Evolutionary conservation across 805 yeast species (phyloP).

Genomic region (Yarrowia hollandica): DNA sequence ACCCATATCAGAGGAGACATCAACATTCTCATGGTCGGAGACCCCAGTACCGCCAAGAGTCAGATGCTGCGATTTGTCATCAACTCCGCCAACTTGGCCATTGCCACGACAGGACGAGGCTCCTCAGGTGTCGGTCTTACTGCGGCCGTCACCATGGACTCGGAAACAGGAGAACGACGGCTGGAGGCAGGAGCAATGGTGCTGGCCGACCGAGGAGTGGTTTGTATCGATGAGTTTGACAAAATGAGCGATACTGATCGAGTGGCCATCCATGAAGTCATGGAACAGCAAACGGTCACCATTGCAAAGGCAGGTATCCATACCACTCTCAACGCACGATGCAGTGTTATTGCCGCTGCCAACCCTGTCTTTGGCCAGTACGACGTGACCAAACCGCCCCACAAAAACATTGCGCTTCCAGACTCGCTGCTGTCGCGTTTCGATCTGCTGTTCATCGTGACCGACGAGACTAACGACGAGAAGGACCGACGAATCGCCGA

Average conservation of each 20-base stretch:
- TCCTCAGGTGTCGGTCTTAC: conserved; percentile 98
- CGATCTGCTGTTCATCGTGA: conserved; percentile 90
- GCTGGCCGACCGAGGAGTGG: conserved; percentile 94
- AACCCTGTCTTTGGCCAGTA: conserved; percentile 97
- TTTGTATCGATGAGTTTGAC: conserved; percentile 98
- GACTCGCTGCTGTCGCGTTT: conserved; percentile 96
- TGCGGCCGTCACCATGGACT: conserved; percentile 98
- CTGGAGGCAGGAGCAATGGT: conserved; percentile 98
- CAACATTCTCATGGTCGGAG: conserved; percentile 95
- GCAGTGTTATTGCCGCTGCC: conserved; percentile 97
- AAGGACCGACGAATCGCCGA: conserved; percentile 87
- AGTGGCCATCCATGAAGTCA: conserved; percentile 97
- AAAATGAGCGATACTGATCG: conserved; percentile 97
- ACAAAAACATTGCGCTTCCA: conserved; percentile 92
- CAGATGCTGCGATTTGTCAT: conserved; percentile 92
- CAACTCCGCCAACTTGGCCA: conserved; percentile 92
- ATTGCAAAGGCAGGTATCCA: conserved; percentile 97
- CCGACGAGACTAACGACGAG: conserved; percentile 86
- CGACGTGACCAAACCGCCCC: conserved; percentile 94
- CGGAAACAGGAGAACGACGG: conserved; percentile 98
- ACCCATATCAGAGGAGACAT: conserved; percentile 98
- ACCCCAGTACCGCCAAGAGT: conserved; percentile 97
- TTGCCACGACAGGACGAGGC: conserved; percentile 98
- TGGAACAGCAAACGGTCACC: conserved; percentile 98
- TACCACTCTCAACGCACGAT: conserved; percentile 92